Base-by-base conservation (phyloP, 495 filamentous ascomycete genomes). In the Aspergillus baeticus region DNA sequence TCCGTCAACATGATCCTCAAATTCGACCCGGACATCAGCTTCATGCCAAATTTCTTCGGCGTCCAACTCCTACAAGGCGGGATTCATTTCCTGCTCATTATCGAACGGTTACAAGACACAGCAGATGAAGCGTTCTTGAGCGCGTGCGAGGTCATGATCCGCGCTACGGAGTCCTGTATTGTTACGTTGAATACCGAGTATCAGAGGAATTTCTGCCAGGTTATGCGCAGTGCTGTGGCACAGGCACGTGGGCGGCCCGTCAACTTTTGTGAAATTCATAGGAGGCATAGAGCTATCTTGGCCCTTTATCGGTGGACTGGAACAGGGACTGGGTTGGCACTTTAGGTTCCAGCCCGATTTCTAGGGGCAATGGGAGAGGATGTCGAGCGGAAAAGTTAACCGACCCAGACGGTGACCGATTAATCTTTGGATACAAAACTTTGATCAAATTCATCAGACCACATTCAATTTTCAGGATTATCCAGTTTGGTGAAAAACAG, bases 21-120 rank as follows among this genome's bases (percentile, higher is more conserved):
- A 55, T 88, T 84, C 63, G 89, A 93, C 66, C 87, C 89, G 0
- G 88, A 91, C 39, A 77, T 92, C 37, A 89, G 88, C 62, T 92
- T 91, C 69, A 93, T 92, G 87, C 89, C 89, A 3, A 91, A 90
- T 73, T 89, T 93, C 67, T 93, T 91, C 64, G 89, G 89, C 44
- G 91, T 92, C 59, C 91, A 92, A 61, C 78, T 93, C 0, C 73
- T 93, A 3, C 89, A 92, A 63, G 88, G 88, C 8, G 90, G 88
- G 35, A 92, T 92, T 68, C 71, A 92, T 11, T 75, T 92, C 0
- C 79, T 93, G 1, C 77, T 92, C 20, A 90, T 91, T 44, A 88
- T 89, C 56, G 89, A 92, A 62, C 88, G 90, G 60, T 74, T 92
- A 37, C 88, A 90, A 59, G 84, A 86, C 35, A 87, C 90, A 67